These are phyloP conservation scores for Pyrenochaeta sp. DNA, from an alignment of 2,329 filamentous ascomycete genomes.

Conservation along the genomic window DNA sequence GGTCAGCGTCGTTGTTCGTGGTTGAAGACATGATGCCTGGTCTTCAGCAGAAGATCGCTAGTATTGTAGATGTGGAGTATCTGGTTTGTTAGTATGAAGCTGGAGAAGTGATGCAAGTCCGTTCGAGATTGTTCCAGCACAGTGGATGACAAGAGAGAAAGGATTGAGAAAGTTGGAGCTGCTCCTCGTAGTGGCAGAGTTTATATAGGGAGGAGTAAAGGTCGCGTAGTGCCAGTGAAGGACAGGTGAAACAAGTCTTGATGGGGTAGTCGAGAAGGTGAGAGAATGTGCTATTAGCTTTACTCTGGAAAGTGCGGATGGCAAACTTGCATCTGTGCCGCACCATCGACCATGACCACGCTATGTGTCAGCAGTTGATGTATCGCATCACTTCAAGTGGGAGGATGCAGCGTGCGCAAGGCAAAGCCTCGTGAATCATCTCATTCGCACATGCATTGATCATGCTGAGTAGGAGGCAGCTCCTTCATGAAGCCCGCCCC, in stretches of 20 bases:
- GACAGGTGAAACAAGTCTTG: background rate
- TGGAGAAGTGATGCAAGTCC: background rate
- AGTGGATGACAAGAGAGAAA: too few relatives aligned
- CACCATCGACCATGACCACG: background rate
- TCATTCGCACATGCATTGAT: background rate
- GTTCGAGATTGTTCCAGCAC: background rate
- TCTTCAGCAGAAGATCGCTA: background rate
- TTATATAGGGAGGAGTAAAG: background rate
- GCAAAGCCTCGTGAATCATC: background rate
- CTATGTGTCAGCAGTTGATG: background rate
- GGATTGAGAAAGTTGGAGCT: too few relatives aligned
- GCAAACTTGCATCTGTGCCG: background rate
- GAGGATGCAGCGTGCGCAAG: background rate
- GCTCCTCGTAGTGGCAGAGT: background rate
- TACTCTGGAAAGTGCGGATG: background rate
- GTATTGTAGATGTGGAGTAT: background rate
- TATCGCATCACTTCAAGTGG: background rate
- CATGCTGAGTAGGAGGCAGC: background rate
- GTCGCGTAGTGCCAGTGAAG: background rate
- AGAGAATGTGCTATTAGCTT: constrained; percentile 4
- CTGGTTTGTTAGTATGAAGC: background rate
- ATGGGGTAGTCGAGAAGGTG: background rate
- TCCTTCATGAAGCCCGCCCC: background rate
- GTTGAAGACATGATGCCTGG: constrained; percentile 13
- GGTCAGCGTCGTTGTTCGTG: background rate